Evolutionary conservation across 768 basidiomycete genomes (phyloP).

Genomic region (Dioszegia crocea): DNA sequence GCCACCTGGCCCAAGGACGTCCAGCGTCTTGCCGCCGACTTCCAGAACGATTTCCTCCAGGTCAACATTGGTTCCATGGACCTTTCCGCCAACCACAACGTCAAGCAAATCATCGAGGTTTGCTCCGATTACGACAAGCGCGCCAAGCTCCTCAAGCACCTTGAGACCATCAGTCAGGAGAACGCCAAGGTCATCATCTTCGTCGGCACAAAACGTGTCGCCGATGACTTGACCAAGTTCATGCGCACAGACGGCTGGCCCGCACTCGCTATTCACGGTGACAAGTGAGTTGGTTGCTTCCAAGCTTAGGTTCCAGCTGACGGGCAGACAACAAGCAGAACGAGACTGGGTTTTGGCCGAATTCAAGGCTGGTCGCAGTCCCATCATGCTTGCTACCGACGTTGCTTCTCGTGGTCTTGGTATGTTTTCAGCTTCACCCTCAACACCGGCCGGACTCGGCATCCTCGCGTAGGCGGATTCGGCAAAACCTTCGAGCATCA

Average conservation of each 20-base stretch:
- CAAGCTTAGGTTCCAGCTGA: slow-evolving; percentile 4
- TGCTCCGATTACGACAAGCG: slow-evolving; percentile 98
- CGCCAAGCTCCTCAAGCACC: slow-evolving; percentile 88
- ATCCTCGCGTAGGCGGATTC: slow-evolving; percentile 10
- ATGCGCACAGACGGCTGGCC: slow-evolving; percentile 98
- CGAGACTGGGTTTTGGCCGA: slow-evolving; percentile 98
- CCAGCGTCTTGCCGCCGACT: slow-evolving; percentile 96
- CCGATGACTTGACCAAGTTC: slow-evolving; percentile 92
- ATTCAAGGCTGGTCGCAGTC: slow-evolving; percentile 96
- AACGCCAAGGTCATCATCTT: slow-evolving; percentile 99
- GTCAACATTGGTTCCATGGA: slow-evolving; percentile 99
- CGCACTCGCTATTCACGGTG: slow-evolving; percentile 97
- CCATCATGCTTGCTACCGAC: slow-evolving; percentile 97
- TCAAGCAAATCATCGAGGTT: slow-evolving; percentile 90
- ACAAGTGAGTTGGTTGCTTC: slow-evolving; percentile 60
- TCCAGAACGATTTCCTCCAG: slow-evolving; percentile 93
- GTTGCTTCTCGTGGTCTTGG: slow-evolving; percentile 99
- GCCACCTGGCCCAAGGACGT: slow-evolving; percentile 99
- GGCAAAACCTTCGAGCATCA: slow-evolving; percentile 9
- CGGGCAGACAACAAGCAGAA: slow-evolving; percentile 55
- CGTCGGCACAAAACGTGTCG: slow-evolving; percentile 93
- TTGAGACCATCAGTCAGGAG: slow-evolving; percentile 92
- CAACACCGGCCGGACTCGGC: slow-evolving; percentile 2
- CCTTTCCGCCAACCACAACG: slow-evolving; percentile 96
- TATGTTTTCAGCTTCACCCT: slow-evolving; percentile 57